These are phyloP conservation scores for Rehmannia glutinosa DNA, from an alignment of 257 asterid species.

Conservation along the genomic window DNA sequence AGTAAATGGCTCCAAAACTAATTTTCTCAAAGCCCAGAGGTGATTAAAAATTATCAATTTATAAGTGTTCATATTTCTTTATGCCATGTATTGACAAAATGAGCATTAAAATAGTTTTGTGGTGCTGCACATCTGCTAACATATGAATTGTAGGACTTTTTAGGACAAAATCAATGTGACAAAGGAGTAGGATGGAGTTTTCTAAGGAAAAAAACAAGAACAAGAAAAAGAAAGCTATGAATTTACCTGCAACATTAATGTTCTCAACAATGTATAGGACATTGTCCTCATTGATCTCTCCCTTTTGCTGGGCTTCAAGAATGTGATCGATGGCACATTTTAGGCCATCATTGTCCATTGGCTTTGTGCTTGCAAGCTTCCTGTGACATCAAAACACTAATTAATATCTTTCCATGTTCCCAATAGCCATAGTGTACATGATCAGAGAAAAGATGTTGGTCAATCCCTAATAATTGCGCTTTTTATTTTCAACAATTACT, in stretches of 20 bases:
- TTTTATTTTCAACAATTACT: no score
- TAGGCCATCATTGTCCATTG: conserved; percentile 27
- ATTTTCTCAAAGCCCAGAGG: not conserved
- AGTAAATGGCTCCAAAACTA: not conserved
- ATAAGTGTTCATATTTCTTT: not conserved
- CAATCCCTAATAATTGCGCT: no score
- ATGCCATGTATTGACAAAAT: not conserved
- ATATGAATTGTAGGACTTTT: no score
- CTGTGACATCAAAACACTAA: conserved; percentile 18
- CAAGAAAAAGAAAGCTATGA: not conserved
- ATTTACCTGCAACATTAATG: conserved; percentile 72
- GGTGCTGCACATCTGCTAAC: not conserved
- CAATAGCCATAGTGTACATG: not conserved
- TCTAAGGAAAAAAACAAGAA: not conserved
- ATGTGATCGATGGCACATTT: no score
- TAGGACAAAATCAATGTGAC: no score
- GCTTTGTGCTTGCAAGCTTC: conserved; percentile 50
- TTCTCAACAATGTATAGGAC: conserved; percentile 72
- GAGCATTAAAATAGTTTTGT: not conserved
- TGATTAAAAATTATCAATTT: not conserved
- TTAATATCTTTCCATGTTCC: not conserved
- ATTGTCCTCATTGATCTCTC: no score
- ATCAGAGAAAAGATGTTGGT: no score
- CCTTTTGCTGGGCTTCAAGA: no score
- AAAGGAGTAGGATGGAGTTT: not conserved